phyloP scores from a whole-genome alignment of 2,329 filamentous ascomycete genomes.

The Chaetomium sp. region DNA sequence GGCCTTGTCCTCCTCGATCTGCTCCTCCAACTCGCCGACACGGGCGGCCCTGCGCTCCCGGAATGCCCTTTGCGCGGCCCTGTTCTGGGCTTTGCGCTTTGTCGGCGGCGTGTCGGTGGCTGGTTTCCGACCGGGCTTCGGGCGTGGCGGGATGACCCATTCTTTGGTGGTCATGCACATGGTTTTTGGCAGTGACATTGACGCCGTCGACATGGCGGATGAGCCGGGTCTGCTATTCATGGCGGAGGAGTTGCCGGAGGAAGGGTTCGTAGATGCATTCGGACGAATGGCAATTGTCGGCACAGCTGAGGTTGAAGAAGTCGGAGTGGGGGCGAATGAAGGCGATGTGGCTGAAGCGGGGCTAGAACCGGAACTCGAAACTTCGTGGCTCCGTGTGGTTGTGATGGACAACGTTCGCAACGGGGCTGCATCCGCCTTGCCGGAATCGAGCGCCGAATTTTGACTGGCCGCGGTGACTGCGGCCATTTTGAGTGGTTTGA shows the following conservation, averaged over 20 bases:
- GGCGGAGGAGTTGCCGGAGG: constrained; percentile 11
- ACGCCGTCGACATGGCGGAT: constrained; percentile 38
- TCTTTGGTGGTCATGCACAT: constrained; percentile 67
- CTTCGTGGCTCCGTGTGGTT: constrained; percentile 10
- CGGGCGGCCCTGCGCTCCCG: constrained; percentile 79
- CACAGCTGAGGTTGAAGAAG: constrained; percentile 15
- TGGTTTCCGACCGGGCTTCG: constrained; percentile 88
- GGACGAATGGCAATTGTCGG: constrained; percentile 26
- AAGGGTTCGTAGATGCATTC: constrained; percentile 14
- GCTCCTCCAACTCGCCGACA: constrained; percentile 68
- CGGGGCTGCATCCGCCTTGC: not conserved
- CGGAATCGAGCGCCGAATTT: not conserved
- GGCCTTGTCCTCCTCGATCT: constrained; percentile 55
- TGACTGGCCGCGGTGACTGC: not conserved
- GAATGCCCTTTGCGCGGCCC: constrained; percentile 85
- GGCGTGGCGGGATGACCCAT: constrained; percentile 78
- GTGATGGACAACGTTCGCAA: constrained; percentile 13
- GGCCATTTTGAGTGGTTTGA: constrained; percentile 9
- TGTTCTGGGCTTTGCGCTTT: constrained; percentile 90
- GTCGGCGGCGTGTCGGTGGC: constrained; percentile 88
- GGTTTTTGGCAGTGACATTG: constrained; percentile 32
- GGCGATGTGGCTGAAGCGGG: constrained; percentile 23
- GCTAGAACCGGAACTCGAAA: constrained; percentile 17
- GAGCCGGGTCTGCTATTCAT: constrained; percentile 43
- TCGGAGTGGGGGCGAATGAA: constrained; percentile 18